Evolutionary conservation across 2,329 filamentous ascomycete species (phyloP), one percentile per base, ranked within the genome.

Genomic region (Diaporthe amygdali): DNA sequence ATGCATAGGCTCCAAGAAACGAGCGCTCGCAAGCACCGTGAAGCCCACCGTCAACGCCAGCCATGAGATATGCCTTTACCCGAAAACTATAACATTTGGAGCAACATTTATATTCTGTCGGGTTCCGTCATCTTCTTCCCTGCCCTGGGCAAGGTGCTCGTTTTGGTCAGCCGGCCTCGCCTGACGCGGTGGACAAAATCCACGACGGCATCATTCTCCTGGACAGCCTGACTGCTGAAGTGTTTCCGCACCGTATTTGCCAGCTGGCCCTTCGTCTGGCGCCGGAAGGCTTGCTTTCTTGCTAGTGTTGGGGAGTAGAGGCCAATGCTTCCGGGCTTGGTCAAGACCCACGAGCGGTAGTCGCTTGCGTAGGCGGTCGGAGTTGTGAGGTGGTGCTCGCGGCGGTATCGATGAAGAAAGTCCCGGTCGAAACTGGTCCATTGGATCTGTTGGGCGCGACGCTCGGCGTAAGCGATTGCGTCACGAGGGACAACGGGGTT

Each of bases 171-270:
- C 25, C 89, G 88, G 73, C 90, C 85, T 74, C 87, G 88, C 77
- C 87, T 86, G 37, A 93, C 87, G 78, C 91, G 93, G 85, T 94
- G 93, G 73, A 95, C 85, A 78, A 94, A 90, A 74, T 93, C 92
- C 70, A 95, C 92, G 70, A 96, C 92, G 74, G 95, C 91, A 76
- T 96, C 94, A 78, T 92, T 94, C 83, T 97, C 94, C 74, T 91
- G 92, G 49, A 96, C 89, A 20, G 92, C 92, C 74, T 93, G 86
- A 41, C 90, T 90, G 78, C 96, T 96, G 83, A 96, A 96, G 81
- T 96, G 93, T 80, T 94, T 95, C 74, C 93, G 87, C 61, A 95
- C 92, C 2, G 89, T 87, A 74, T 90, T 86, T 10, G 92, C 92
- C 68, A 97, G 84, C 74, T 93, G 88, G 46, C 94, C 91, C 78